A percentile compares a stretch with the other conserved stretches of the same genome.
These are phyloP conservation scores for Trichoderma hamatum DNA, from an alignment of 2,329 filamentous ascomycete genomes.

Conservation along the genomic window DNA sequence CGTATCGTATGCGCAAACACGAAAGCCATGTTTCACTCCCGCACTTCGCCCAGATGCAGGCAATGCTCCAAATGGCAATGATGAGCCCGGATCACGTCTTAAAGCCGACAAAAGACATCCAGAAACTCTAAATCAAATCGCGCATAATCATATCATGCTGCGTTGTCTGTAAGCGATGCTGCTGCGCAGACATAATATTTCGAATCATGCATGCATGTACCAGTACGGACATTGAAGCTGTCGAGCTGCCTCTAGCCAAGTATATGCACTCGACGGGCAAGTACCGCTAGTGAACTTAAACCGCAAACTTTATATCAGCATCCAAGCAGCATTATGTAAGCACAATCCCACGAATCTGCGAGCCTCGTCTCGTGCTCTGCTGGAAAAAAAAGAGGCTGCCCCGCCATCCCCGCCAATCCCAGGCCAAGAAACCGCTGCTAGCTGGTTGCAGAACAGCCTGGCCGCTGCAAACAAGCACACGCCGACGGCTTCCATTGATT, in stretches of 20 bases:
- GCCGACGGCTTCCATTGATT: background rate
- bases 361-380: background rate
- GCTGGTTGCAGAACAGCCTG: constrained; percentile 16
- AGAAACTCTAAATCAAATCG: constrained; percentile 1
- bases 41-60: background rate
- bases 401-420: constrained; percentile 22
- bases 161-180: background rate
- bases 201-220: background rate
- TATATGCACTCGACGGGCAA: background rate
- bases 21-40: background rate
- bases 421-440: constrained; percentile 6
- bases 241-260: background rate
- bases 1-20: background rate
- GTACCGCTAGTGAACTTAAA: background rate
- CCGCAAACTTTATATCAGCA: background rate
- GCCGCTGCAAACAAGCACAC: constrained; percentile 8
- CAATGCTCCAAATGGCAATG: background rate
- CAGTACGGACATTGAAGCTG: background rate
- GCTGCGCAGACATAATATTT: background rate
- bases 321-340: background rate
- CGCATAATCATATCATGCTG: background rate
- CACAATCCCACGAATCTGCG: background rate
- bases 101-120: background rate
- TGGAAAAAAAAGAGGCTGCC: background rate
- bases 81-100: background rate